Evolutionary conservation across 2,329 filamentous ascomycete genomes (phyloP), one percentile per base, ranked within the genome.

Genomic region (Nemania sp.): DNA sequence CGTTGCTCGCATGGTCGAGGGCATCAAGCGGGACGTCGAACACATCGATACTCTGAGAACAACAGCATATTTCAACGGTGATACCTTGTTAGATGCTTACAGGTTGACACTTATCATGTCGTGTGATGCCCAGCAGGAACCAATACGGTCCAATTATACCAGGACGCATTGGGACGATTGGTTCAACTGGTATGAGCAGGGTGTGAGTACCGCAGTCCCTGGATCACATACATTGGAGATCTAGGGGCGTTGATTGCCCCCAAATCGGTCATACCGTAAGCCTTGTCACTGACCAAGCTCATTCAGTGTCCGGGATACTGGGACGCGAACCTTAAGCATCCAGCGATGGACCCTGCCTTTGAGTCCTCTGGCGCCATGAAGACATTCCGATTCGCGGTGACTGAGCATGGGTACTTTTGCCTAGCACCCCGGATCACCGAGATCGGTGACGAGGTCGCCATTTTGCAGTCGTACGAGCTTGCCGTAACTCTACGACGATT

Each of bases 351-450:
- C 30, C 5, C 42, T 6, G n/a, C 55, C 9, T 62, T 56, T 28
- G 55, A 60, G 26, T 50, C 48, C 20, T 59, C 63, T 1, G 49
- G 47, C 5, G 55, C 51, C 11, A 44, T 34, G 4, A 49, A 51
- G 33, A 45, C 40, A 3, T 64, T 60, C 43, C 54, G 59, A n/a
- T 64, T 64, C 34, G 62, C 62, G 5, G 44, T 61, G 2, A 66
- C 63, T 2, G 51, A 17, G 19, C 54, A 59, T 14, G 63, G 63
- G 1, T 66, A 62, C 37, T 64, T 66, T 49, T 64, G 61, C 37
- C 33, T 66, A 3, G 62, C 64, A 3, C 58, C 61, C 8, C 50
- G 49, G 5, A 50, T 41, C 5, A 52, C 54, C 2, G 31, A 57
- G 28, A 20, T 51, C 6, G 42, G 53, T 3, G 63, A 66, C 20